Evolutionary conservation across 208 protist species (phyloP).

Genomic region (Spongospora subterranea): DNA sequence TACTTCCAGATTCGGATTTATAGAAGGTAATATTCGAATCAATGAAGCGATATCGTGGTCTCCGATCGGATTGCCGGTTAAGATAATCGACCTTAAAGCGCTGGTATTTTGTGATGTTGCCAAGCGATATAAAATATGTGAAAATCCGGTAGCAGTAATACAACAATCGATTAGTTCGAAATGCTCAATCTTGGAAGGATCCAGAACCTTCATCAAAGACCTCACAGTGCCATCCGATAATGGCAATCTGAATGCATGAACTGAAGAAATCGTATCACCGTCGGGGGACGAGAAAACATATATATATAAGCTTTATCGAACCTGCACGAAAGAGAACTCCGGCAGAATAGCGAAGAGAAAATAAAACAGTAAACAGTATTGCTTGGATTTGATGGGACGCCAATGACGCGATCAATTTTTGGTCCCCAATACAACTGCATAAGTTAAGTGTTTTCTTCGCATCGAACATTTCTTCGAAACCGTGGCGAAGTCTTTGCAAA

Average conservation of each 20-base stretch:
- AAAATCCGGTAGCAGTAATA: background rate
- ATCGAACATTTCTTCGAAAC: conserved; percentile 7
- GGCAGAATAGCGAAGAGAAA: background rate
- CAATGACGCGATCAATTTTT: background rate
- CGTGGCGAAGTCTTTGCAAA: background rate
- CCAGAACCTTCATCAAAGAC: background rate
- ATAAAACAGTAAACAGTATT: background rate
- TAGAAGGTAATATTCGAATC: background rate
- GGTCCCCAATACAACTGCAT: background rate
- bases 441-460: background rate
- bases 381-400: background rate
- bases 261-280: too few species aligned
- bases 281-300: too few species aligned
- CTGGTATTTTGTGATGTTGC: background rate
- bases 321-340: background rate
- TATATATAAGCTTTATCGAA: too few species aligned
- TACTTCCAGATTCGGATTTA: background rate
- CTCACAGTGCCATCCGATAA: background rate
- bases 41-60: background rate
- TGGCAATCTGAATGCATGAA: background rate
- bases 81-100: background rate
- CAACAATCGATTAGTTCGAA: background rate
- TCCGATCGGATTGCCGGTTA: conserved; percentile 37
- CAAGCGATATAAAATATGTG: conserved; percentile 30
- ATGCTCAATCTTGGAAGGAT: background rate